Conservation (phyloP, 192 early-diverging fungal species). For the Anaeromyces robustus region DNA sequence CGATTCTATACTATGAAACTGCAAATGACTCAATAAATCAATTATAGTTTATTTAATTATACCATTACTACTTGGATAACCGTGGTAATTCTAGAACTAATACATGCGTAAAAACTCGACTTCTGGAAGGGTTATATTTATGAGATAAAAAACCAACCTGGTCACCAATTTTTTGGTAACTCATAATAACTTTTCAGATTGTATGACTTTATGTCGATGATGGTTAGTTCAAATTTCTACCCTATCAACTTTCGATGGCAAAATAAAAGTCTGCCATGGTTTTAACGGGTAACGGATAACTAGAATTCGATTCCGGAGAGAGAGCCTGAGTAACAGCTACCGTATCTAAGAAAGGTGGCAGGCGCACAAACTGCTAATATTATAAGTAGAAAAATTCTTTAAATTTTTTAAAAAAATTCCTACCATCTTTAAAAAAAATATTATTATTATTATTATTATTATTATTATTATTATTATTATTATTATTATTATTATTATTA, state of each 20-base stretch:
- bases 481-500: too few relatives aligned
- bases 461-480: too few relatives aligned
- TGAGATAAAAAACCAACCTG: constrained; percentile 49
- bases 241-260: constrained; percentile 74
- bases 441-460: too few relatives aligned
- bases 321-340: constrained; percentile 46
- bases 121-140: constrained; percentile 56
- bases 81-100: constrained; percentile 69
- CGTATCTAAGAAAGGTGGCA: constrained; percentile 45
- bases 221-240: constrained; percentile 75
- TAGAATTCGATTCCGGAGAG: constrained; percentile 27
- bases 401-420: too few relatives aligned
- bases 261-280: constrained; percentile 62
- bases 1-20: constrained; percentile 44
- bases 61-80: constrained; percentile 60
- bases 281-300: constrained; percentile 65
- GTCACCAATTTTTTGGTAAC: constrained; percentile 31
- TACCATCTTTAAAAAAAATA: too few relatives aligned
- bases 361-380: constrained; percentile 35
- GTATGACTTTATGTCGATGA: constrained; percentile 49
- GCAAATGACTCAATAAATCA: constrained; percentile 74
- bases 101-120: constrained; percentile 52
- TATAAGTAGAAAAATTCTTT: too few relatives aligned
- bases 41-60: constrained; percentile 74
- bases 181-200: constrained; percentile 67